phyloP scores from a whole-genome alignment of 257 asterid genomes.

The Capsicum chinense region DNA sequence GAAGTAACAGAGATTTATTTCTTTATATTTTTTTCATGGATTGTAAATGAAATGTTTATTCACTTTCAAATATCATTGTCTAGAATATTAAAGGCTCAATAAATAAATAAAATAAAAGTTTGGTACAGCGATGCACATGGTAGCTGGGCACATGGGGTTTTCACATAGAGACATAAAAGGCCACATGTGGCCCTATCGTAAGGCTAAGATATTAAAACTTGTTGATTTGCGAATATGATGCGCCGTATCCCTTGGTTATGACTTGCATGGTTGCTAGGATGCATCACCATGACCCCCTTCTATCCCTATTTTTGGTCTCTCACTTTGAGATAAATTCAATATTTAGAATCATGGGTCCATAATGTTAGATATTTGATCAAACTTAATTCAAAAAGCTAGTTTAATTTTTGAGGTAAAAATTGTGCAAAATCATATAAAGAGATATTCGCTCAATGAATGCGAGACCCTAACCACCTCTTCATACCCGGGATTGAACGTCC shows the following conservation, averaged over 20 bases:
- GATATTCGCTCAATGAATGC: accelerated
- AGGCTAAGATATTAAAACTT: not conserved
- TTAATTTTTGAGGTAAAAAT: not conserved
- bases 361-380: not conserved
- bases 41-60: not conserved
- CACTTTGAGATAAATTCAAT: not conserved
- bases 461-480: not conserved
- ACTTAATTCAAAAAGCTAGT: not conserved
- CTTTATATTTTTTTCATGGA: not conserved
- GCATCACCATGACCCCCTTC: slow-evolving; percentile 14
- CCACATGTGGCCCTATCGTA: slow-evolving; percentile 28
- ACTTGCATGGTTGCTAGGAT: slow-evolving; percentile 36
- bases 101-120: not conserved
- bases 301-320: not conserved
- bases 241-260: slow-evolving; percentile 23
- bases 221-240: not conserved
- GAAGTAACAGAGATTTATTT: not conserved
- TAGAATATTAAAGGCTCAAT: not conserved
- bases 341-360: not conserved
- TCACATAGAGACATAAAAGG: slow-evolving; percentile 25
- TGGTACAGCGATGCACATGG: slow-evolving; percentile 29
- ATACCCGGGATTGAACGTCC: not conserved
- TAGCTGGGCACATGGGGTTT: slow-evolving; percentile 33
- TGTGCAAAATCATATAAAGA: not conserved
- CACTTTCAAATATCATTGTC: slow-evolving; percentile 15